Conservation (phyloP, 352 stramenopile genomes). For the Pythium coloratum region DNA sequence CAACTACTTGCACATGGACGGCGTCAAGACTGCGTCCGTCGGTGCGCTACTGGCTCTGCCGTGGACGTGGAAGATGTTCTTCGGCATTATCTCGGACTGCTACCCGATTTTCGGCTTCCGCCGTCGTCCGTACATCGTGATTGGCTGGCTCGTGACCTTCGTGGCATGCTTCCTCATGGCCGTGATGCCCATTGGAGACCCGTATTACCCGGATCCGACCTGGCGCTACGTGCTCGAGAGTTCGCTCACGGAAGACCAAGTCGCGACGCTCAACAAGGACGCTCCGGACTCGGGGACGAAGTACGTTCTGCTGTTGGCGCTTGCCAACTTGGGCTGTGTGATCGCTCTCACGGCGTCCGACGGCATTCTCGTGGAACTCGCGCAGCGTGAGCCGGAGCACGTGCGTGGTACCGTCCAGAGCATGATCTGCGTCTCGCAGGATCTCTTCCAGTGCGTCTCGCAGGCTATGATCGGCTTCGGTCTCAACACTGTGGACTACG, state of each 20-base stretch:
- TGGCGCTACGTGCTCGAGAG: constrained; percentile 1
- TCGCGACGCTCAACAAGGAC: constrained; percentile 25
- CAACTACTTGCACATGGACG: constrained; percentile 40
- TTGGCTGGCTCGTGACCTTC: constrained; percentile 47
- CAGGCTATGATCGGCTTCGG: constrained; percentile 30
- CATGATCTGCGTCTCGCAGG: constrained; percentile 26
- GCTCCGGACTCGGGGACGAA: constrained; percentile 27
- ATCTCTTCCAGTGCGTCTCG: constrained; percentile 26
- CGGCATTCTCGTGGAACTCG: constrained; percentile 38
- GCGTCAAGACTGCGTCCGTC: constrained; percentile 28
- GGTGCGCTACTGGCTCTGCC: constrained; percentile 43
- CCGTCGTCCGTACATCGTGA: constrained; percentile 79
- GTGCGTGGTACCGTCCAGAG: constrained; percentile 34
- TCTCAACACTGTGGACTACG: constrained; percentile 31
- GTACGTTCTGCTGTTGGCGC: constrained; percentile 43
- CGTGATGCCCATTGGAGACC: constrained; percentile 24
- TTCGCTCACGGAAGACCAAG: constrained; percentile 12
- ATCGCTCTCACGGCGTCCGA: constrained; percentile 49
- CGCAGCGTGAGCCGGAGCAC: constrained; percentile 32
- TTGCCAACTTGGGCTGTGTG: constrained; percentile 57
- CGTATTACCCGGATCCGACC: constrained; percentile 27
- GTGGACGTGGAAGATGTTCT: constrained; percentile 66
- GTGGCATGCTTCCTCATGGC: constrained; percentile 27
- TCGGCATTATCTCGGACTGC: constrained; percentile 84
- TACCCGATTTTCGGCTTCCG: constrained; percentile 83